A percentile compares a stretch with the other conserved stretches of the same genome.
phyloP scores from a whole-genome alignment of 139 green algal species.

The Microglena sp. region DNA sequence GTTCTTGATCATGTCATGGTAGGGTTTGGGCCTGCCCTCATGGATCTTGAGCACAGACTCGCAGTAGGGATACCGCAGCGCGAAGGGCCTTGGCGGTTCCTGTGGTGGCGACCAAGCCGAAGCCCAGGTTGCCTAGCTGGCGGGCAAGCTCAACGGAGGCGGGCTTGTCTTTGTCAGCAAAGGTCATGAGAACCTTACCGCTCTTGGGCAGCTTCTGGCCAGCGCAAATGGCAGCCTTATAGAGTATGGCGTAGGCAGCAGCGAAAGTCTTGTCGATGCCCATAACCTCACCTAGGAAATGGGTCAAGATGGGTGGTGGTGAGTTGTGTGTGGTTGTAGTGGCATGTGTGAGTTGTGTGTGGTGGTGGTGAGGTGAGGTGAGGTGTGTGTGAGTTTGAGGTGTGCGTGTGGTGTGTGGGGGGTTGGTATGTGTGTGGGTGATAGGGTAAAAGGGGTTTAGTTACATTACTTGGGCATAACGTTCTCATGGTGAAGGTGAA shows the following conservation, averaged over 20 bases:
- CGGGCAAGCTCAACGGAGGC: constrained; percentile 45
- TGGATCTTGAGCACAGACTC: constrained; percentile 91
- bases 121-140: constrained; percentile 78
- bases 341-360: too few species aligned
- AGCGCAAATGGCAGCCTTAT: constrained; percentile 91
- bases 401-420: background rate
- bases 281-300: constrained; percentile 91
- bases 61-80: constrained; percentile 40
- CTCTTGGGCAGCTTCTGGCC: constrained; percentile 66
- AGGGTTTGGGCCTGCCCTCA: constrained; percentile 85
- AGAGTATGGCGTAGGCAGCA: constrained; percentile 84
- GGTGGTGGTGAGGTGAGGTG: too few species aligned
- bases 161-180: constrained; percentile 69
- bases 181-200: constrained; percentile 82
- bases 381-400: background rate
- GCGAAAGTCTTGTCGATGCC: constrained; percentile 84
- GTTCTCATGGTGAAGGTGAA: too few species aligned
- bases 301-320: too few species aligned
- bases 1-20: constrained; percentile 57
- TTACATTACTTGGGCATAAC: too few species aligned
- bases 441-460: too few species aligned
- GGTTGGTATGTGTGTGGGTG: background rate
- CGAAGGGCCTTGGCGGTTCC: constrained; percentile 31
- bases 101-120: constrained; percentile 73
- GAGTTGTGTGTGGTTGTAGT: too few species aligned